Conservation (phyloP, 345 rosid genomes). For the Arabis hirsuta region DNA sequence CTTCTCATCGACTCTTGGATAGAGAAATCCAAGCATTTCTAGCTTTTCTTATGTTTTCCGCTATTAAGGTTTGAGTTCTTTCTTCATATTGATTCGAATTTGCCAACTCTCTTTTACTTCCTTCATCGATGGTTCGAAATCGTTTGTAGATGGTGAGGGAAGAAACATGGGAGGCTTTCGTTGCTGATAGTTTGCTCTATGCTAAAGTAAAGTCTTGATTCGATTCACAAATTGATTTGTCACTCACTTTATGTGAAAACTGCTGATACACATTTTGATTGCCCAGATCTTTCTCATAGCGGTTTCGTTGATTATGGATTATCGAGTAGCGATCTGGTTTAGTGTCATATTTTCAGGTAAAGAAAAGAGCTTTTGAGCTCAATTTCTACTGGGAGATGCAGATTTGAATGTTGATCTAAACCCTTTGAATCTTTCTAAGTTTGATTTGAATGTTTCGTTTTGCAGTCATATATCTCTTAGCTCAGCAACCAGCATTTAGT, state of each 20-base stretch:
- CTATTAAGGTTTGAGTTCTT: conserved; percentile 54
- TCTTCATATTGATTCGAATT: not conserved
- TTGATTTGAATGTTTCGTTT: conserved; percentile 27
- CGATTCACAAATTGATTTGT: not conserved
- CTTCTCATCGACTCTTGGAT: conserved; percentile 43
- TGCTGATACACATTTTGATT: conserved; percentile 21
- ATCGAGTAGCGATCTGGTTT: conserved; percentile 77
- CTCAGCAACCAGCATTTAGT: conserved; percentile 71
- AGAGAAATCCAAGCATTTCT: conserved; percentile 90
- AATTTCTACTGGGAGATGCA: not conserved
- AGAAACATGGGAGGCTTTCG: conserved; percentile 82
- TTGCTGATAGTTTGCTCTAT: conserved; percentile 64
- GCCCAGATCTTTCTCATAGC: conserved; percentile 74
- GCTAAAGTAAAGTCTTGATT: conserved; percentile 58
- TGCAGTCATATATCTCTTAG: conserved; percentile 70
- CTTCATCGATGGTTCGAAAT: conserved; percentile 26
- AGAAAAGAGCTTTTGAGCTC: conserved; percentile 1
- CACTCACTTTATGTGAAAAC: not conserved
- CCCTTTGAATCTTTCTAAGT: not conserved
- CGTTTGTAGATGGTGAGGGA: conserved; percentile 60
- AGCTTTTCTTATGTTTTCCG: conserved; percentile 57
- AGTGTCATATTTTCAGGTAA: conserved; percentile 65
- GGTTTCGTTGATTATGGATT: conserved; percentile 65
- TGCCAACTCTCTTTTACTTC: not conserved
- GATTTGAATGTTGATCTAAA: conserved; percentile 22